Evolutionary conservation across 768 basidiomycete genomes (phyloP), one percentile per base, ranked within the genome.

Genomic region (Boletus bicolor): DNA sequence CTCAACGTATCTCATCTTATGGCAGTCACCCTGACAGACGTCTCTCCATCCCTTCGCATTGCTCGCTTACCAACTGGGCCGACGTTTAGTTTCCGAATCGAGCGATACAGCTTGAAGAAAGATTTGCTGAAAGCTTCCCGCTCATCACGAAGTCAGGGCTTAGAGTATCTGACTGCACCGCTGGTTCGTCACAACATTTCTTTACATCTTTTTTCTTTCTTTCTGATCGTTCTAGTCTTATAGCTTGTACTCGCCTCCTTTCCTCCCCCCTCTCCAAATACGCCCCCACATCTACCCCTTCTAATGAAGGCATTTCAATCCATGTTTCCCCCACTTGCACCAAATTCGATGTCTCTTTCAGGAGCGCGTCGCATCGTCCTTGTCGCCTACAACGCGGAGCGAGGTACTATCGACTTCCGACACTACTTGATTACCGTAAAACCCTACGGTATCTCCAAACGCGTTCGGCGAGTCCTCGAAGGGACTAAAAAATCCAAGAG

Each of bases 281-380:
- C 87, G 2, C 88, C 92, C 2, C 84, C 86, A 3, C 93, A 98
- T 68, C 79, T 98, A 38, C 81, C 91, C 37, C 86, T 98, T 55
- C 82, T 98, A 67, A 88, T 94, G 82, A 97, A 97, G 72, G 84
- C 93, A 55, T 97, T 99, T 75, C 97, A 98, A 71, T 87, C 91
- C 32, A 77, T 99, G 57, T 99, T 98, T 75, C 97, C 97, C 5
- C 89, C 97, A 0, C 90, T 99, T 45, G 79, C 91, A 11, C 91
- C 91, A 1, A 80, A 89, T 64, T 81, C 83, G 34, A 78, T 93
- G 68, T 82, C 84, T 21, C 84, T 93, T 49, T 88, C 95, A 50
- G 89, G 92, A 34, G 95, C 95, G 4, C 91, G 97, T 34, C 85
- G 97, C 63, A 88, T 99, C 53, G 92, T 98, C 35, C 87, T 99